A percentile compares a stretch with the other conserved stretches of the same genome.
Evolutionary conservation across 768 basidiomycete species (phyloP).

Genomic region (Leccinum incarnatum): DNA sequence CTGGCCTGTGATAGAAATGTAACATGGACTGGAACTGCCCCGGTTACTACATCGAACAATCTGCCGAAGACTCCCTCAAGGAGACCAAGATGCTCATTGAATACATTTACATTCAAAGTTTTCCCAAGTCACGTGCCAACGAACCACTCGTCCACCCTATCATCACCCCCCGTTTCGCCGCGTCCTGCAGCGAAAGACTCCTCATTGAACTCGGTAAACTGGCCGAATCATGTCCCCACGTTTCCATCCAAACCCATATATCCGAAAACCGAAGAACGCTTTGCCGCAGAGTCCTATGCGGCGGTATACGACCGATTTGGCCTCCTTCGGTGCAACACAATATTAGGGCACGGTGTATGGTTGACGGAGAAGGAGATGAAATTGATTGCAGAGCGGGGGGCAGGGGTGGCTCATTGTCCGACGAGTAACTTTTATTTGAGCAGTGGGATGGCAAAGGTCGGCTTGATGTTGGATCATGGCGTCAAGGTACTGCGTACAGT

Average conservation of each 20-base stretch:
- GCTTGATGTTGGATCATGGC: slow-evolving; percentile 70
- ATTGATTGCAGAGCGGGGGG: slow-evolving; percentile 56
- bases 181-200: slow-evolving; percentile 72
- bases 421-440: slow-evolving; percentile 89
- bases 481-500: slow-evolving; percentile 58
- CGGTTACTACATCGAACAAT: slow-evolving; percentile 60
- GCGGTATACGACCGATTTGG: slow-evolving; percentile 74
- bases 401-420: slow-evolving; percentile 90
- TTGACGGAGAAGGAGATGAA: slow-evolving; percentile 67
- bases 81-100: slow-evolving; percentile 63
- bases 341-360: slow-evolving; percentile 85
- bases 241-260: slow-evolving; percentile 89
- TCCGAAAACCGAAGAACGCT: slow-evolving; percentile 74
- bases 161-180: slow-evolving; percentile 90
- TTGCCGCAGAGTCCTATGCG: slow-evolving; percentile 68
- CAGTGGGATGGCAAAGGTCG: slow-evolving; percentile 79
- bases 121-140: slow-evolving; percentile 35
- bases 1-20: slow-evolving; percentile 22
- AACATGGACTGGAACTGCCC: slow-evolving; percentile 60
- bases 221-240: slow-evolving; percentile 49
- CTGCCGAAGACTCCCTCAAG: slow-evolving; percentile 48
- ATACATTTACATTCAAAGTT: slow-evolving; percentile 50
- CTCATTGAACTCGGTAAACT: slow-evolving; percentile 57
- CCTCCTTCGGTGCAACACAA: slow-evolving; percentile 71
- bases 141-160: slow-evolving; percentile 79